A percentile compares a stretch with the other conserved stretches of the same genome.
Conservation (phyloP, 1,284 basidiomycete species). For the Sphagnurus paluster region DNA sequence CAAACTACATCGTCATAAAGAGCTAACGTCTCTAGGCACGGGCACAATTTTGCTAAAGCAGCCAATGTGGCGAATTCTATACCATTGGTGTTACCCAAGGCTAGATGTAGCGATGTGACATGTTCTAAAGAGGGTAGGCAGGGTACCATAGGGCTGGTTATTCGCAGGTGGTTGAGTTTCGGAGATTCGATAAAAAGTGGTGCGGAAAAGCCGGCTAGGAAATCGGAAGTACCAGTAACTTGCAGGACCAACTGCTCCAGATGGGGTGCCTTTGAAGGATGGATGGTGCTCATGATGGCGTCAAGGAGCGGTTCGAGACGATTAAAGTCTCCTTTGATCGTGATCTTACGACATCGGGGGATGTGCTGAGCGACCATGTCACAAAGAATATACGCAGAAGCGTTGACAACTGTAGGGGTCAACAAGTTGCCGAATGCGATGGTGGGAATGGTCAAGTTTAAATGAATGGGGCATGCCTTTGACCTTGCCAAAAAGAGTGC, state of each 20-base stretch:
- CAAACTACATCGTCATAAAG: conserved; percentile 24
- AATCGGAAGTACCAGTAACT: conserved; percentile 7
- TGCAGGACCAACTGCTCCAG: conserved; percentile 14
- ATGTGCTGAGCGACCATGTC: conserved; percentile 13
- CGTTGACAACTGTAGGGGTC: conserved; percentile 13
- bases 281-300: conserved; percentile 12
- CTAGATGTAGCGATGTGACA: conserved; percentile 14
- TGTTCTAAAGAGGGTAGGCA: conserved; percentile 8
- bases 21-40: conserved; percentile 19
- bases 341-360: conserved; percentile 16
- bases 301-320: conserved; percentile 15
- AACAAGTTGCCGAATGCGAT: conserved; percentile 14
- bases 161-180: conserved; percentile 9
- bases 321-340: conserved; percentile 18
- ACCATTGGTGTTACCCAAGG: conserved; percentile 10
- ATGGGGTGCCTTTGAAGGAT: conserved; percentile 5
- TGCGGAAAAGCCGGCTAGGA: conserved; percentile 2
- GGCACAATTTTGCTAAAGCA: conserved; percentile 17
- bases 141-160: conserved; percentile 14
- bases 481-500: conserved; percentile 31
- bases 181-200: conserved; percentile 8
- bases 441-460: conserved; percentile 20
- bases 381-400: conserved; percentile 12
- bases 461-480: conserved; percentile 23
- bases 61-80: conserved; percentile 15